These are phyloP conservation scores for Penicillium sumatraense DNA, from an alignment of 2,329 filamentous ascomycete genomes.

Conservation along the genomic window DNA sequence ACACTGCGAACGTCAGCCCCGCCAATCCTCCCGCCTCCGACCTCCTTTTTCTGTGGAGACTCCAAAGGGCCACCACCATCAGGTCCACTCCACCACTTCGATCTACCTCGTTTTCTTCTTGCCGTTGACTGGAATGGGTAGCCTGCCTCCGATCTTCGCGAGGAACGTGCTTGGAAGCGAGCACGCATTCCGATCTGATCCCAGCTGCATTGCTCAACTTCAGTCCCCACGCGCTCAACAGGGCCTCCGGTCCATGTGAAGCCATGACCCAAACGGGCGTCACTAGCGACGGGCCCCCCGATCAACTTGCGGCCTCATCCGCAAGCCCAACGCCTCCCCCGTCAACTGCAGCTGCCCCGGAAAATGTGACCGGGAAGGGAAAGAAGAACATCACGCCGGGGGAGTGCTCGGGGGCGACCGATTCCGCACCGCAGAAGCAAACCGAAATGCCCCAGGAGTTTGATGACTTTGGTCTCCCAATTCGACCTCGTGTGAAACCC, in stretches of 20 bases:
- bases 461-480: conserved; percentile 47
- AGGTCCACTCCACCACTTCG: conserved; percentile 14
- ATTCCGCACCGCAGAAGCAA: conserved; percentile 5
- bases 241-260: conserved; percentile 23
- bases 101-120: background rate
- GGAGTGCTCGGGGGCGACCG: background rate
- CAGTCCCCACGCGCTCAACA: conserved; percentile 8
- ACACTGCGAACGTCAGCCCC: conserved; percentile 8
- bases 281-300: conserved; percentile 32
- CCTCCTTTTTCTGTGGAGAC: conserved; percentile 30
- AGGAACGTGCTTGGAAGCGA: conserved; percentile 18
- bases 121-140: conserved; percentile 1
- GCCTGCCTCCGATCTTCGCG: conserved; percentile 14
- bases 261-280: conserved; percentile 39
- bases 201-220: too few relatives aligned
- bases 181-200: conserved; percentile 13
- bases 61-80: conserved; percentile 25
- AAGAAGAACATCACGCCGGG: conserved; percentile 21
- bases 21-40: conserved; percentile 22
- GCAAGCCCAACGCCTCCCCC: conserved; percentile 10
- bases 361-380: conserved; percentile 14
- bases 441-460: conserved; percentile 24
- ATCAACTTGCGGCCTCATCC: conserved; percentile 23
- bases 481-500: conserved; percentile 31
- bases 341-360: conserved; percentile 10